Conservation (phyloP, 371 early-diverging fungal genomes). For the Mucor sp. region DNA sequence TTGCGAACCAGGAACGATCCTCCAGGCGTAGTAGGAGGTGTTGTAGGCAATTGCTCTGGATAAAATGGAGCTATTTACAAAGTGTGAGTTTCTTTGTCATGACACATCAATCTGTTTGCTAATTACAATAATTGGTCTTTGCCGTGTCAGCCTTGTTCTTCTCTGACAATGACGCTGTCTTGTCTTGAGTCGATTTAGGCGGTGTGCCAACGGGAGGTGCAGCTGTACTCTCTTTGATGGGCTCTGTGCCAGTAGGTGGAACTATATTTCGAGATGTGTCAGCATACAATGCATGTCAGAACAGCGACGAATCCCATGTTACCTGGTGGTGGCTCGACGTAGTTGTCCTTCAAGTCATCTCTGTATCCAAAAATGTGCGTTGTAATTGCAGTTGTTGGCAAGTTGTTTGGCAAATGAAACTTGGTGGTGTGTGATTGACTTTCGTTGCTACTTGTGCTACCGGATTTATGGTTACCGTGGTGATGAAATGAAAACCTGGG, state of each 20-base stretch:
- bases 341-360: slow-evolving; percentile 18
- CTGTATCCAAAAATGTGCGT: slow-evolving; percentile 22
- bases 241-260: slow-evolving; percentile 19
- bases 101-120: background rate
- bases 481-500: slow-evolving; percentile 22
- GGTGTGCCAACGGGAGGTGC: background rate
- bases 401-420: slow-evolving; percentile 1
- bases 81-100: background rate
- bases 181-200: background rate
- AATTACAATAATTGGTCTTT: background rate
- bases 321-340: slow-evolving; percentile 27
- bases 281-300: background rate
- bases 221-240: background rate
- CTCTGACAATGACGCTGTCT: background rate
- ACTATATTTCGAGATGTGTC: slow-evolving; percentile 7
- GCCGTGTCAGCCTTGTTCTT: background rate
- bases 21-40: slow-evolving; percentile 23
- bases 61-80: slow-evolving; percentile 5
- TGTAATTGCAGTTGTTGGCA: slow-evolving; percentile 5
- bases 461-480: background rate
- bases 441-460: background rate
- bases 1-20: slow-evolving; percentile 14
- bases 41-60: slow-evolving; percentile 18
- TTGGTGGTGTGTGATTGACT: slow-evolving; percentile 5
- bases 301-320: background rate